Evolutionary conservation across 2,329 filamentous ascomycete species (phyloP).

Genomic region (Beauveria brongniartii): DNA sequence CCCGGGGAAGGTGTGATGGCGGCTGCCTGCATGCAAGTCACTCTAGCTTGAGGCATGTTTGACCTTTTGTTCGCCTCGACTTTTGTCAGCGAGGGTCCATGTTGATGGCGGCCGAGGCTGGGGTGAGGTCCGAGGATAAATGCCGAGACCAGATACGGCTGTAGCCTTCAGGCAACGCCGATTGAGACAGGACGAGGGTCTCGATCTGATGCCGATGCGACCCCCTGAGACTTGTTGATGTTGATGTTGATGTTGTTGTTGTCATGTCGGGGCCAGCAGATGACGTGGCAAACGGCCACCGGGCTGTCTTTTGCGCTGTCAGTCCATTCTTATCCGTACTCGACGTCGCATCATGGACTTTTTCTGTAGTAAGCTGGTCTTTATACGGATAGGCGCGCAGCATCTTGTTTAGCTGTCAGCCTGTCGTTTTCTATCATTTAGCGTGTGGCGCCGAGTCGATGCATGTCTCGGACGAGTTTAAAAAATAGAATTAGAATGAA

Average conservation of each 20-base stretch:
- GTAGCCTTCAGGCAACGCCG: background rate
- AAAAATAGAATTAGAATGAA: background rate
- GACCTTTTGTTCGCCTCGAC: background rate
- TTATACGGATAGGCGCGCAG: background rate
- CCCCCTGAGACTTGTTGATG: background rate
- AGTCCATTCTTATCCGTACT: background rate
- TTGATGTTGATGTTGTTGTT: no score
- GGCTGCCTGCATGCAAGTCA: background rate
- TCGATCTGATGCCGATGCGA: background rate
- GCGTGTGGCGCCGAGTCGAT: conserved; percentile 3
- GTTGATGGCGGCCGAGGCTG: background rate
- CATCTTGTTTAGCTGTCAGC: background rate
- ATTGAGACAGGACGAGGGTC: background rate
- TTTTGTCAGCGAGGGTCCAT: background rate
- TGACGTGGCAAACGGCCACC: background rate
- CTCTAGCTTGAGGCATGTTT: background rate
- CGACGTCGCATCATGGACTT: background rate
- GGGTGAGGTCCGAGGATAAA: background rate
- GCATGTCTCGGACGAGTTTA: conserved; percentile 2
- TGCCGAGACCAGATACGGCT: background rate
- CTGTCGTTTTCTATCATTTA: background rate
- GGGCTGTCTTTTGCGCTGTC: background rate
- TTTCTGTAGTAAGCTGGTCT: background rate
- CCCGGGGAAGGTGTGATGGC: background rate
- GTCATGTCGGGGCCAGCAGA: background rate